Percentiles rank a stretch among this genome's conserved stretches.
Evolutionary conservation across 2,329 filamentous ascomycete genomes (phyloP).

Genomic region (Fusarium sp.): DNA sequence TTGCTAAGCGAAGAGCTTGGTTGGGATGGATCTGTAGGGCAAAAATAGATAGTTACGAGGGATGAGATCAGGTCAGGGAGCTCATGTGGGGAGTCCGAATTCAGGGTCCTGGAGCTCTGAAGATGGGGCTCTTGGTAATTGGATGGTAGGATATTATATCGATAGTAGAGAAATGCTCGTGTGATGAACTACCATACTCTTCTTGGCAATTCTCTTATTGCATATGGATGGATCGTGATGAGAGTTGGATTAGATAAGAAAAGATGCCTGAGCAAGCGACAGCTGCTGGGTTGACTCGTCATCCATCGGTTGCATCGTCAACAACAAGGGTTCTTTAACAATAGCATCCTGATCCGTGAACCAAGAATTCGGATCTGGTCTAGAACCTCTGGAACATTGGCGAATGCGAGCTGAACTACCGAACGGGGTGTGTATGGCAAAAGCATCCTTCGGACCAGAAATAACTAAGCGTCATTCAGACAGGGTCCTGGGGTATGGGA

Average conservation of each 20-base stretch:
- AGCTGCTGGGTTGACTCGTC: conserved; percentile 9
- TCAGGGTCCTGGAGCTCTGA: conserved; percentile 34
- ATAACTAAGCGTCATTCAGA: conserved; percentile 31
- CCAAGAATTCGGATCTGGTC: conserved; percentile 23
- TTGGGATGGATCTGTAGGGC: not conserved
- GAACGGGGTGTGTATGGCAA: too few species aligned
- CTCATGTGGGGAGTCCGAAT: conserved; percentile 38
- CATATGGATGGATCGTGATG: not conserved
- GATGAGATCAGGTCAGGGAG: conserved; percentile 9
- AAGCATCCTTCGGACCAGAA: too few species aligned
- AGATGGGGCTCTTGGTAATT: conserved; percentile 6
- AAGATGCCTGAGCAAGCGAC: conserved; percentile 8
- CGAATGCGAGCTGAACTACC: conserved; percentile 23
- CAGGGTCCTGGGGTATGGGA: conserved; percentile 13
- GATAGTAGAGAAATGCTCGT: conserved; percentile 13
- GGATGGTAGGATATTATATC: not conserved
- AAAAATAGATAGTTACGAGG: not conserved
- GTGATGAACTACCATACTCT: conserved; percentile 17
- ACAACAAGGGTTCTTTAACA: conserved; percentile 3
- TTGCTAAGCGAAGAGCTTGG: conserved; percentile 4
- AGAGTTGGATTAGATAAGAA: not conserved
- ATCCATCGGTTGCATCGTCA: conserved; percentile 13
- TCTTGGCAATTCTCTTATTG: conserved; percentile 19
- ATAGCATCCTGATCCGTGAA: conserved; percentile 28
- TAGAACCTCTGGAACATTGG: conserved; percentile 25